phyloP scores from a whole-genome alignment of 2,329 filamentous ascomycete species.

The Eutypella sp. region DNA sequence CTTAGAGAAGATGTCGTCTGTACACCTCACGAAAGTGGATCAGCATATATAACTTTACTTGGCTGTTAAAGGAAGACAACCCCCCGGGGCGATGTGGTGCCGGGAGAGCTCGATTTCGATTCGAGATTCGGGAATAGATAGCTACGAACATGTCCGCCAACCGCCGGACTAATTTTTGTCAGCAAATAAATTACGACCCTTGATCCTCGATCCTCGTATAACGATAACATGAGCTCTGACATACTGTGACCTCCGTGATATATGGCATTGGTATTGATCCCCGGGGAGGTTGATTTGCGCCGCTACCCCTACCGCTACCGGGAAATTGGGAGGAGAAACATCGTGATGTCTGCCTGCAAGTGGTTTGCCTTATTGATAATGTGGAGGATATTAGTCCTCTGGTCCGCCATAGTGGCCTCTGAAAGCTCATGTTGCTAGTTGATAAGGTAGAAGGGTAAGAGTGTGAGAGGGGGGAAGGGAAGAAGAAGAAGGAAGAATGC shows the following conservation, averaged over 20 bases:
- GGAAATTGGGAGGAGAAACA: constrained; percentile 40
- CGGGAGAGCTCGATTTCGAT: constrained; percentile 1
- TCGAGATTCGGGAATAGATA: not conserved
- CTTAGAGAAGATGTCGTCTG: constrained; percentile 79
- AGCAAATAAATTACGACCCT: constrained; percentile 24
- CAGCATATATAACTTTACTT: constrained; percentile 7
- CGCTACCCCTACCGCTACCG: constrained; percentile 24
- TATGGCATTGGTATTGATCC: constrained; percentile 51
- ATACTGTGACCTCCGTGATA: constrained; percentile 51
- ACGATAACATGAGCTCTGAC: constrained; percentile 12
- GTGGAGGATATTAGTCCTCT: constrained; percentile 28
- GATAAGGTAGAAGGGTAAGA: not conserved
- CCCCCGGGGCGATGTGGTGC: not conserved
- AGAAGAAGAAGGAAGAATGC: not conserved
- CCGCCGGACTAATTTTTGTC: constrained; percentile 60
- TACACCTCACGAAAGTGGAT: constrained; percentile 18
- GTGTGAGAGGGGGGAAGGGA: not conserved
- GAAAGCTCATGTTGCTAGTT: constrained; percentile 30
- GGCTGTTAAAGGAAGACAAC: too few relatives aligned
- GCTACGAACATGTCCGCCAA: constrained; percentile 67
- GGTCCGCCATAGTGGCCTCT: constrained; percentile 28
- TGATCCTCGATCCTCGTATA: not conserved
- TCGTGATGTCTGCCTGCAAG: constrained; percentile 29
- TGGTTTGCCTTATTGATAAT: not conserved
- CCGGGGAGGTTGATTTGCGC: constrained; percentile 24